Percentiles rank a stretch among this genome's conserved stretches.
These are phyloP conservation scores for Penstemon eatonii DNA, from an alignment of 257 asterid genomes.

Conservation along the genomic window DNA sequence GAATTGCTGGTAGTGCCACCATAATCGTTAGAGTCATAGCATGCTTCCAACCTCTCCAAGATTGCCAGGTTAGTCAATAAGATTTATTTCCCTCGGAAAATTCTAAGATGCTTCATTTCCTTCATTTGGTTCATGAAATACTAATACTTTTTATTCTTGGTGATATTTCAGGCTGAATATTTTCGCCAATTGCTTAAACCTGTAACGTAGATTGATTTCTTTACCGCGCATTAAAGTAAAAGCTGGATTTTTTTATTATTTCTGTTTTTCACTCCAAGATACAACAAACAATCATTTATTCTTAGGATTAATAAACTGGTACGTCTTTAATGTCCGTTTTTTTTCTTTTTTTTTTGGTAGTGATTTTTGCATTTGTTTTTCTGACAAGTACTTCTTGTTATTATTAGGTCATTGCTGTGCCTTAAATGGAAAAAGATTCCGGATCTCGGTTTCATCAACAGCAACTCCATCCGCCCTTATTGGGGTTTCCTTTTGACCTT, in stretches of 20 bases:
- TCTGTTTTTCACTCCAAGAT: conserved; percentile 33
- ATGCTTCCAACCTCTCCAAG: conserved; percentile 98
- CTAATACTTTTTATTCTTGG: conserved; percentile 22
- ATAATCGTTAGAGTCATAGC: conserved; percentile 92
- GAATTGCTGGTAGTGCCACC: conserved; percentile 85
- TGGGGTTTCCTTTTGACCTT: conserved; percentile 33
- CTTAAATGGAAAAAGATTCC: conserved; percentile 71
- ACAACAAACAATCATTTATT: conserved; percentile 41
- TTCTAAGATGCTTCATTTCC: conserved; percentile 8
- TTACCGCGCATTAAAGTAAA: conserved; percentile 46
- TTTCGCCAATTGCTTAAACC: conserved; percentile 88
- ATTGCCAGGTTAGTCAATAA: conserved; percentile 75
- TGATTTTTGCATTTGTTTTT: not conserved
- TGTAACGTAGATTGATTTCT: conserved; percentile 71
- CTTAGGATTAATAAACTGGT: conserved; percentile 27
- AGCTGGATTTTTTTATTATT: conserved; percentile 38
- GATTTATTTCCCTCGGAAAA: not conserved
- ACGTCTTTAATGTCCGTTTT: not conserved
- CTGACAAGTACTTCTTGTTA: conserved; percentile 24
- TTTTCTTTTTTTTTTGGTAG: not conserved
- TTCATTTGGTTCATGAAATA: conserved; percentile 6
- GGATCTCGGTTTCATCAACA: conserved; percentile 48
- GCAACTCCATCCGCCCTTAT: conserved; percentile 38
- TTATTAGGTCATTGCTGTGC: conserved; percentile 49
- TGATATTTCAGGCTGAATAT: conserved; percentile 80